Evolutionary conservation across 2,329 filamentous ascomycete genomes (phyloP).

Genomic region (Ophioceras dolichostomum): DNA sequence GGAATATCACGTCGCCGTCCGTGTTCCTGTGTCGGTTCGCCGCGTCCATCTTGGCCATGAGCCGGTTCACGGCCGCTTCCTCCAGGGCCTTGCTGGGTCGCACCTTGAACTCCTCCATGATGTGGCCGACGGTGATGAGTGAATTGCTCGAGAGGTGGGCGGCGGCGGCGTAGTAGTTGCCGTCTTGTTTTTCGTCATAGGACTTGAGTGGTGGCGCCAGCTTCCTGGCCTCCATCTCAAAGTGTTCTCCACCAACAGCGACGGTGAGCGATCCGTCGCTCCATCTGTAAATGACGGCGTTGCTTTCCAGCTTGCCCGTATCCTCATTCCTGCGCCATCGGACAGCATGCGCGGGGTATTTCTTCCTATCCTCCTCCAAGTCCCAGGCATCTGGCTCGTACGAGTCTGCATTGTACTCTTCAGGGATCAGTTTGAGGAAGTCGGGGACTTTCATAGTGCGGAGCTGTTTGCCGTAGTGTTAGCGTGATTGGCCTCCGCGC

Average conservation of each 20-base stretch:
- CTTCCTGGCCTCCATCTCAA: constrained; percentile 58
- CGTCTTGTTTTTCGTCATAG: constrained; percentile 56
- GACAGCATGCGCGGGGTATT: constrained; percentile 51
- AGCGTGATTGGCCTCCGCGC: no score
- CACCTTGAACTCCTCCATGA: constrained; percentile 61
- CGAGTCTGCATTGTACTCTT: constrained; percentile 50
- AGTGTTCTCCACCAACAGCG: constrained; percentile 64
- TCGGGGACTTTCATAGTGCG: constrained; percentile 59
- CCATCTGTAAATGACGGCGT: constrained; percentile 64
- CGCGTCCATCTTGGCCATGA: constrained; percentile 55
- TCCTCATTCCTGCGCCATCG: constrained; percentile 57
- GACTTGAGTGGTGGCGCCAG: constrained; percentile 51
- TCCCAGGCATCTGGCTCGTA: constrained; percentile 51
- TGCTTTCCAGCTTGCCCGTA: constrained; percentile 59
- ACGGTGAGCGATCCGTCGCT: constrained; percentile 68
- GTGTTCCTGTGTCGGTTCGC: constrained; percentile 43
- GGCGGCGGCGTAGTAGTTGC: constrained; percentile 64
- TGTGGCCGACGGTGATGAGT: constrained; percentile 61
- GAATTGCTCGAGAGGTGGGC: constrained; percentile 57
- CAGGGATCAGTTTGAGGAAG: constrained; percentile 59
- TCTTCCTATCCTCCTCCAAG: constrained; percentile 36
- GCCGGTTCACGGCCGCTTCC: constrained; percentile 57
- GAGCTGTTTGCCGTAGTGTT: constrained; percentile 38
- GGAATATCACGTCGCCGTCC: constrained; percentile 53
- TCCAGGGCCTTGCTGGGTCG: constrained; percentile 54